Evolutionary conservation across 345 rosid genomes (phyloP).

Genomic region (Rubroshorea leprosula): DNA sequence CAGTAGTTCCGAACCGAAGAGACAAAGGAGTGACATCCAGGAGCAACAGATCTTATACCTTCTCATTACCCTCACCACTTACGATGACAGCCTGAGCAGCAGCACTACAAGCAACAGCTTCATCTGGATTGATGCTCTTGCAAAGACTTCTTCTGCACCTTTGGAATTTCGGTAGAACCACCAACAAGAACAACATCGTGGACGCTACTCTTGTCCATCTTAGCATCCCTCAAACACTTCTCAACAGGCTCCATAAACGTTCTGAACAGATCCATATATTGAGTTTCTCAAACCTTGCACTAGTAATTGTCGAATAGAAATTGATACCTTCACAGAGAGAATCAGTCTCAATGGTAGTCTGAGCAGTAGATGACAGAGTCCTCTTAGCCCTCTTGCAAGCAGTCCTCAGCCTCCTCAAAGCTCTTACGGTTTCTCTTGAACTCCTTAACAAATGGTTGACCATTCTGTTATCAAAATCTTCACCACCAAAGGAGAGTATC

Average conservation of each 20-base stretch:
- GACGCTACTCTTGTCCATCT: slow-evolving; percentile 46
- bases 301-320: slow-evolving; percentile 42
- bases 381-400: slow-evolving; percentile 73
- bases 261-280: slow-evolving; percentile 47
- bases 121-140: slow-evolving; percentile 18
- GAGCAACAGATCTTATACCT: slow-evolving; percentile 9
- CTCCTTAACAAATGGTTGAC: slow-evolving; percentile 48
- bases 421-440: slow-evolving; percentile 48
- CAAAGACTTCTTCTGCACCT: slow-evolving; percentile 39
- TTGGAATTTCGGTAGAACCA: slow-evolving; percentile 51
- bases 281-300: slow-evolving; percentile 44
- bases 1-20: slow-evolving; percentile 60
- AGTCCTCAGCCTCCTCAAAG: slow-evolving; percentile 55
- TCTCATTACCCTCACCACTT: slow-evolving; percentile 16
- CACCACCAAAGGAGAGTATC: slow-evolving; percentile 56
- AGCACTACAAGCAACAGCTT: slow-evolving; percentile 16
- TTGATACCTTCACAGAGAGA: slow-evolving; percentile 47
- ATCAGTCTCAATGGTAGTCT: slow-evolving; percentile 65
- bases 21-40: slow-evolving; percentile 46
- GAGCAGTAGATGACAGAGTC: slow-evolving; percentile 58
- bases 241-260: slow-evolving; percentile 51
- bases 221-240: slow-evolving; percentile 51
- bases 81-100: slow-evolving; percentile 21
- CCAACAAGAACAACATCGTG: slow-evolving; percentile 54
- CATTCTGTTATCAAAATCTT: slow-evolving; percentile 68